A percentile compares a stretch with the other conserved stretches of the same genome.
Evolutionary conservation across 1,139 yeast species (phyloP).

Genomic region (Lodderomyces beijingensis): DNA sequence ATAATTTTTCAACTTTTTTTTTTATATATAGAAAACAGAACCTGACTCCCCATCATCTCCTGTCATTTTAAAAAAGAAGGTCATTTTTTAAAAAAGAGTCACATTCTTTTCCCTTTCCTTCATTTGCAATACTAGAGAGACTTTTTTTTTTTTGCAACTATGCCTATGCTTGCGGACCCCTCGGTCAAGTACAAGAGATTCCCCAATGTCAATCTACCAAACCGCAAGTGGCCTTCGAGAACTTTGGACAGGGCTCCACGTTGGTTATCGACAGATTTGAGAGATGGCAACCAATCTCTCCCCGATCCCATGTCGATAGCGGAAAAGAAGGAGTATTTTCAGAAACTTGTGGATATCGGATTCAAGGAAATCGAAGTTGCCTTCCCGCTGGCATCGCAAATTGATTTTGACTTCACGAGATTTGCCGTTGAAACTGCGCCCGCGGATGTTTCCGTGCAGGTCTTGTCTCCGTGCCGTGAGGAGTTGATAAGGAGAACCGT

Average conservation of each 20-base stretch:
- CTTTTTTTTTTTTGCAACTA: too few relatives aligned
- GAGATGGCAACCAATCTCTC: slow-evolving; percentile 96
- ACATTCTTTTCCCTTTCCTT: not conserved
- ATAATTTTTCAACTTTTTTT: not conserved
- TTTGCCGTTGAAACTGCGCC: slow-evolving; percentile 92
- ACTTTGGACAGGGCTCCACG: slow-evolving; percentile 79
- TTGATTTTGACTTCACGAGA: slow-evolving; percentile 93
- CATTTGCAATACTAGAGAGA: not conserved
- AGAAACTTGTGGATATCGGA: slow-evolving; percentile 81
- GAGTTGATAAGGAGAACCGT: slow-evolving; percentile 85
- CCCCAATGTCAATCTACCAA: slow-evolving; percentile 61
- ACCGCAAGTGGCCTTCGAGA: slow-evolving; percentile 85
- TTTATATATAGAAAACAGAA: too few relatives aligned
- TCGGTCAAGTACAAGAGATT: slow-evolving; percentile 70
- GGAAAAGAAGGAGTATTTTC: slow-evolving; percentile 85
- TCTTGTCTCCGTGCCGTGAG: slow-evolving; percentile 87
- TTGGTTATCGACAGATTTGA: slow-evolving; percentile 92
- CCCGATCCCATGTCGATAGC: slow-evolving; percentile 95
- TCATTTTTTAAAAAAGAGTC: not conserved
- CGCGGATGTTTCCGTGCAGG: slow-evolving; percentile 88
- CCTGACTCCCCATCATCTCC: too few relatives aligned
- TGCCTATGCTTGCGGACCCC: slow-evolving; percentile 58
- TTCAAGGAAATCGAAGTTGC: slow-evolving; percentile 97
- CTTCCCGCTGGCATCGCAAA: slow-evolving; percentile 93
- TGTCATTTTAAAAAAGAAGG: not conserved